Base-by-base conservation (phyloP, 1,284 basidiomycete species). In the Binderoboletus segoi region DNA sequence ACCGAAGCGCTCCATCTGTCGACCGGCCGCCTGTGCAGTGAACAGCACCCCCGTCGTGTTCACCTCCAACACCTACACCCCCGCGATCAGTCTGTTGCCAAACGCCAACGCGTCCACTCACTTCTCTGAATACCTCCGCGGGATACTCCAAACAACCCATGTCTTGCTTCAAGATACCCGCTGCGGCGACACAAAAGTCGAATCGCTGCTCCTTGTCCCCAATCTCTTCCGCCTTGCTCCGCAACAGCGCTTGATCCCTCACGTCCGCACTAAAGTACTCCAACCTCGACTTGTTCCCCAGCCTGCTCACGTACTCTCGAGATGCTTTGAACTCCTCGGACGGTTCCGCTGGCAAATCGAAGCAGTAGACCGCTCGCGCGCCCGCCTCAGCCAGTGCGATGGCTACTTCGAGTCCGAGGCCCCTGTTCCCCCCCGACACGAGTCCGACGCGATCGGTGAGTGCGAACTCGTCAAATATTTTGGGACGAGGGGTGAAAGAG, bases 391-490 rank as follows among this genome's bases (percentile, higher is more conserved):
- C 81, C 38, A 92, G 75, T 6, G 87, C 83, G 55, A 92, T 78
- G 30, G 90, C 90, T 82, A 91, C 88, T 73, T 92, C 90, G 41
- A 94, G 81, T 4, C 93, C 92, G 12, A 94, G 80, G 3, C 92
- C 92, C 48, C 92, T 81, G 64, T 90, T 91, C 3, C 80, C 93
- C 13, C 91, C 91, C 0, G 91, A 89, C 43, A 93, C 84, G 57
- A 94, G 77, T 35, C 83, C 87, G 16, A 91, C 89, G 24, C 89
- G 84, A 63, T 86, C 86, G n/a, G 75, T 76, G 41, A 94, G 80
- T 12, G 84, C 81, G 75, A 94, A 93, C 66, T 91, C 90, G 57
- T 86, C 77, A 66, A 82, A 86, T 63, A 91, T 79, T 69, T 80
- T 83, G 24, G 82, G 72, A 5, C 71, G 72, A 15, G 76, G 73